Conservation (phyloP, 2,329 filamentous ascomycete genomes). For the Teratosphaeria viscida region DNA sequence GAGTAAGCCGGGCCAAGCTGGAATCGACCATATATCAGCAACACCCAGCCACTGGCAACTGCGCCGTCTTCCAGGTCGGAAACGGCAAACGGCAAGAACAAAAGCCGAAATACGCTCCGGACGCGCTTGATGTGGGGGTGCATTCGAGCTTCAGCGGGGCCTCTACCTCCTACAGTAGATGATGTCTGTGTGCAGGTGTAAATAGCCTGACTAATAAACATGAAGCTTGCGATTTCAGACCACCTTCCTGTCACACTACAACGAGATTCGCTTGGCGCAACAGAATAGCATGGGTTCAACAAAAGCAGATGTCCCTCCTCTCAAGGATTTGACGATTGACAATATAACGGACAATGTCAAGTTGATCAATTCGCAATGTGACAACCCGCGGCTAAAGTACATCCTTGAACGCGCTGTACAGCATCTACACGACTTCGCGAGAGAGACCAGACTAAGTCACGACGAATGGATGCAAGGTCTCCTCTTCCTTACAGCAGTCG, state of each 20-base stretch:
- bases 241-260: background rate
- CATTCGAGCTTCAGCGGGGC: background rate
- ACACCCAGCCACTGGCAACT: background rate
- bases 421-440: slow-evolving; percentile 72
- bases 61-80: too few relatives aligned
- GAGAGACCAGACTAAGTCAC: slow-evolving; percentile 65
- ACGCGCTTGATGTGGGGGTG: background rate
- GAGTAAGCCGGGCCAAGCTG: too few relatives aligned
- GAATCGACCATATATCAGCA: too few relatives aligned
- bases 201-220: background rate
- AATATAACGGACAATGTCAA: slow-evolving; percentile 72
- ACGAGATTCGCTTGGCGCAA: background rate
- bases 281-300: slow-evolving; percentile 32
- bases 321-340: slow-evolving; percentile 65
- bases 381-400: slow-evolving; percentile 57
- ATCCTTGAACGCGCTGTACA: slow-evolving; percentile 62
- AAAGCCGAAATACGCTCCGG: background rate
- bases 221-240: background rate
- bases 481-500: slow-evolving; percentile 59
- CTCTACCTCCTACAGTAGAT: background rate
- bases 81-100: background rate
- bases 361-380: slow-evolving; percentile 61
- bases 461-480: slow-evolving; percentile 70
- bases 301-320: slow-evolving; percentile 37
- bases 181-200: background rate